Base-by-base conservation (phyloP, 345 rosid species). In the Geranium rotundifolium region DNA sequence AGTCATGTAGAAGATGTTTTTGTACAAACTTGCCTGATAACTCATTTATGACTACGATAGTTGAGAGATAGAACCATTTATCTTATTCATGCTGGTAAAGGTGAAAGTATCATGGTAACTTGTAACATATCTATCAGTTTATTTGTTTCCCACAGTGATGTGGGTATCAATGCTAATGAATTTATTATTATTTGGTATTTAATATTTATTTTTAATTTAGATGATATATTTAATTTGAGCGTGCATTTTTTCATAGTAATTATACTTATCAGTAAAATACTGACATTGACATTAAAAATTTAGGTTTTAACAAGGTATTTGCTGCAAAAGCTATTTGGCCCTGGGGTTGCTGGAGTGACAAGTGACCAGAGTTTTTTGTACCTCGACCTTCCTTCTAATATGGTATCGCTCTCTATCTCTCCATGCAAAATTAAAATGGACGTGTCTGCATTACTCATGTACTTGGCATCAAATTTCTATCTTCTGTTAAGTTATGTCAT, bases 311-410 rank as follows among this genome's bases (percentile, higher is more conserved):
- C 97, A 10, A 85, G 97, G 77, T 84, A 86, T 69, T 56, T 84
- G 15, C 68, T 93, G 70, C 80, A 86, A 70, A 84, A 76, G 66
- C 85, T 93, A 68, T 93, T 84, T 67, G 90, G 97, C 41, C 96
- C 97, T 57, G 74, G 66, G 20, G 63, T 78, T 72, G 86, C 86
- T 59, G 72, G 81, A 50, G 83, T 84, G 61, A 90, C 90, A 17
- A 81, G 83, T 52, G 83, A 82, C 46, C 63, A 75, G 27, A 73
- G 69, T 73, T 72, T 81, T 65, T 67, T 87, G 59, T 90, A 86
- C 75, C 91, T 84, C 59, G 91, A 90, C 74, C 90, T 90, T 66
- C 95, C 97, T 59, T 85, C 97, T 27, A 90, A 93, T 69, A 85
- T 86, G 96, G 99, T 92, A 7, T 59, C 15, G 50, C 29, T 60